Base-by-base conservation (phyloP, 1,139 yeast species). In the Komagataea norvegica region DNA sequence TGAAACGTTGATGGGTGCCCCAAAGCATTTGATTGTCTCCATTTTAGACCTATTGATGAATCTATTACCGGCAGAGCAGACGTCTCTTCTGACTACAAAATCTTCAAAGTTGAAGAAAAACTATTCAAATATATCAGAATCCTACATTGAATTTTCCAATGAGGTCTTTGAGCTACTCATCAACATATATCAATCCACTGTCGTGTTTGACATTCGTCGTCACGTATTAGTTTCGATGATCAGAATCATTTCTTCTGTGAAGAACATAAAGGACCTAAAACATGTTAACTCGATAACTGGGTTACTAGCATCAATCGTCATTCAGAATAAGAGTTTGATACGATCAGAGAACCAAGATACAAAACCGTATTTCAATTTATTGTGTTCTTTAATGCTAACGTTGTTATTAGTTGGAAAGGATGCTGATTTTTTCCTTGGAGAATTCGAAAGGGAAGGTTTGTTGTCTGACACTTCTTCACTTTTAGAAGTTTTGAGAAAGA, bases 1-100 rank as follows among this genome's bases (percentile, higher is more conserved):
- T 29, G 94, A 85, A 51, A 76, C 86, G 0, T 61, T 88, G 29
- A 82, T 87, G 77, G 77, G 81, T 37, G 76, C 79, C 5, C 89
- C 93, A 1, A 80, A 79, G 47, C 85, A 79, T 18, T 57, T 85
- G 25, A 59, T 83, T 23, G 52, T 74, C 1, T 69, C 77, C 18
- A 67, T 82, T 19, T 59, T 87, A 17, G 68, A 73, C 28, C 62
- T 86, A 34, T 64, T 83, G 22, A 73, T 78, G 1, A 68, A 74
- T 33, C 49, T 85, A 8, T 60, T 85, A 23, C 89, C 91, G 1
- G 38, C 56, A 9, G 64, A 62, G 35, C 38, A 45, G 5, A 45
- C 57, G 31, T 50, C 56, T 13, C 43, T 52, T 8, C 44, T 62
- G 27, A 53, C 62, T 3, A 32, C 38, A 8, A 35, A 30, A 34